phyloP scores from a whole-genome alignment of 108 stramenopile genomes.

The Pseudonitzschia multistriata region DNA sequence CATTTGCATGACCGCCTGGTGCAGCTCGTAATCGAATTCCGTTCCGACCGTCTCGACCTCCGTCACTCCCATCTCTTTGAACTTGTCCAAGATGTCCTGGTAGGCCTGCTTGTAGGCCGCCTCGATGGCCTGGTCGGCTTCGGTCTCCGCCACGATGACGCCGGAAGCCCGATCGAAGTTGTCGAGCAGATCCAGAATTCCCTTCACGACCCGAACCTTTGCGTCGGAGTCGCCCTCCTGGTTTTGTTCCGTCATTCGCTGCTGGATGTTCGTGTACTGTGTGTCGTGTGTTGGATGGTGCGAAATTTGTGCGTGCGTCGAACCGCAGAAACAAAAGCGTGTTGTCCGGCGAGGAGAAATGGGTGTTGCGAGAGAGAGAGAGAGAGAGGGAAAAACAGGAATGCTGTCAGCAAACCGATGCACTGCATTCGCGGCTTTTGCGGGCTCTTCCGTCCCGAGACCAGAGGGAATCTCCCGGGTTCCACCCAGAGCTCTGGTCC shows the following conservation, averaged over 20 bases:
- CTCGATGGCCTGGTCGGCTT: conserved; percentile 63
- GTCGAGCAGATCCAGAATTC: conserved; percentile 70
- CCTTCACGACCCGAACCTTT: conserved; percentile 53
- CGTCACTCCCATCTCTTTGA: conserved; percentile 72
- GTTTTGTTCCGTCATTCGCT: conserved; percentile 62
- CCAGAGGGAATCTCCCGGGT: no score
- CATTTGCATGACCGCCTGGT: conserved; percentile 87
- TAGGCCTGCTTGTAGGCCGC: conserved; percentile 69
- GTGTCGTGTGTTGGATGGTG: no score
- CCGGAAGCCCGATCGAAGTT: conserved; percentile 85
- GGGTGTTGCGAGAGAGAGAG: no score
- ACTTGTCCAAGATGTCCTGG: conserved; percentile 56
- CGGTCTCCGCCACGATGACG: conserved; percentile 53
- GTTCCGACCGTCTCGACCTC: conserved; percentile 77
- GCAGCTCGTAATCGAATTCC: conserved; percentile 86
- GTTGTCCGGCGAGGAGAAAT: no score
- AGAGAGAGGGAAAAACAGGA: no score
- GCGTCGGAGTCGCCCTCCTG: conserved; percentile 52
- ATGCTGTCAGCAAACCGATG: no score
- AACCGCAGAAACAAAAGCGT: no score
- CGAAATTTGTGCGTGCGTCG: no score
- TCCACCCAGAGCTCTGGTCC: no score
- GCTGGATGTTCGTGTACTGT: conserved; percentile 57
- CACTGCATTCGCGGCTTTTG: no score
- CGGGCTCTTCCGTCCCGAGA: no score